These are phyloP conservation scores for Pachyrhizus erosus DNA, from an alignment of 306 rosid genomes.

Conservation along the genomic window DNA sequence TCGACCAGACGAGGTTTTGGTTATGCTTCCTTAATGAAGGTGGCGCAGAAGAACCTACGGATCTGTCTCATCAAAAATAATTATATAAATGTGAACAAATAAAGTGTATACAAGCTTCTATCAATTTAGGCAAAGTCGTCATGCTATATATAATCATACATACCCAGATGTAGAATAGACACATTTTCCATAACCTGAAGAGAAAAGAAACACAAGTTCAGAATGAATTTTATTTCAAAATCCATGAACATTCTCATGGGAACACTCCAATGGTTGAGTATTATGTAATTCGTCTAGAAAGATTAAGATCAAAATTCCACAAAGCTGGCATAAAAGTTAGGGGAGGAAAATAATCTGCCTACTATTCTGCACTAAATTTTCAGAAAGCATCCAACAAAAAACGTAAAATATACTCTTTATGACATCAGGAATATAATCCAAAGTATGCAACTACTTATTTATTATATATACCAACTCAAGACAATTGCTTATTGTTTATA, in stretches of 20 bases:
- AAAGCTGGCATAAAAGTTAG: too few relatives aligned
- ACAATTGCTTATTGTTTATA: constrained; percentile 2
- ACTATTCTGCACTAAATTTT: constrained; percentile 13
- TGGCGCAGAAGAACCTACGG: constrained; percentile 59
- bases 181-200: constrained; percentile 86
- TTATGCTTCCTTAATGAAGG: constrained; percentile 42
- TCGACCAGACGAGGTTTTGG: constrained; percentile 49
- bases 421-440: constrained; percentile 31
- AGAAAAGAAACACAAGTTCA: constrained; percentile 32
- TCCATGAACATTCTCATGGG: background rate
- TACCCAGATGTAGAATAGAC: constrained; percentile 70
- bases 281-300: background rate
- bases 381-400: constrained; percentile 18
- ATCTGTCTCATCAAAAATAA: constrained; percentile 48
- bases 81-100: background rate
- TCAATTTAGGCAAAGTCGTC: constrained; percentile 10
- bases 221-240: background rate
- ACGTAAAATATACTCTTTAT: constrained; percentile 17
- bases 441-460: background rate
- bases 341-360: too few relatives aligned
- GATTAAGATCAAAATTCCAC: background rate
- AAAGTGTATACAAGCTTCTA: background rate
- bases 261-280: background rate
- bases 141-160: constrained; percentile 24
- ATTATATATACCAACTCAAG: background rate